Evolutionary conservation across 495 filamentous ascomycete genomes (phyloP).

Genomic region (Tetracladium setigerum): DNA sequence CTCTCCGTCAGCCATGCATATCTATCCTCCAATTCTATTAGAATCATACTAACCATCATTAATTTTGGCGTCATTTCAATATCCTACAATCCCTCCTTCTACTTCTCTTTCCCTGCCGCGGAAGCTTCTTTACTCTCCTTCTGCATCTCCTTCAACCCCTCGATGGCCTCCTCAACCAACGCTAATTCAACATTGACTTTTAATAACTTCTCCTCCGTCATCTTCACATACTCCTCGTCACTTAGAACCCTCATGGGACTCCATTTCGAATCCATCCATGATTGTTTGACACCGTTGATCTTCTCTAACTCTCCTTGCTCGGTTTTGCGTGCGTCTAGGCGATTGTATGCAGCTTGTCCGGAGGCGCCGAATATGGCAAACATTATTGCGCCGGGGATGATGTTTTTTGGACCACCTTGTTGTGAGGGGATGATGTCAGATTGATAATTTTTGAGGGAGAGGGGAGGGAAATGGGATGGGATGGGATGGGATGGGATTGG

Average conservation of each 20-base stretch:
- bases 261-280: constrained; percentile 58
- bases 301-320: constrained; percentile 1
- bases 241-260: constrained; percentile 70
- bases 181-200: constrained; percentile 79
- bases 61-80: too few relatives aligned
- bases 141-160: constrained; percentile 34
- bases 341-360: constrained; percentile 26
- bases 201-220: constrained; percentile 70
- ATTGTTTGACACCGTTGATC: constrained; percentile 16
- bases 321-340: constrained; percentile 4
- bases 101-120: too few relatives aligned
- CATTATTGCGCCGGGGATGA: constrained; percentile 54
- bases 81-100: too few relatives aligned
- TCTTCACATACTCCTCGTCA: constrained; percentile 70
- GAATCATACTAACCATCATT: too few relatives aligned
- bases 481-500: not conserved
- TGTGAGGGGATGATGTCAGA: not conserved
- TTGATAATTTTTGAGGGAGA: not conserved
- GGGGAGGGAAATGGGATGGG: too few relatives aligned
- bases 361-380: constrained; percentile 37
- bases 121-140: constrained; percentile 8
- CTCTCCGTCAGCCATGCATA: too few relatives aligned
- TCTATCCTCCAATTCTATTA: too few relatives aligned
- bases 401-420: constrained; percentile 32
- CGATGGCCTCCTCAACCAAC: constrained; percentile 77